Evolutionary conservation across 129 eudicot species (phyloP).

Genomic region (Lactuca sativa): DNA sequence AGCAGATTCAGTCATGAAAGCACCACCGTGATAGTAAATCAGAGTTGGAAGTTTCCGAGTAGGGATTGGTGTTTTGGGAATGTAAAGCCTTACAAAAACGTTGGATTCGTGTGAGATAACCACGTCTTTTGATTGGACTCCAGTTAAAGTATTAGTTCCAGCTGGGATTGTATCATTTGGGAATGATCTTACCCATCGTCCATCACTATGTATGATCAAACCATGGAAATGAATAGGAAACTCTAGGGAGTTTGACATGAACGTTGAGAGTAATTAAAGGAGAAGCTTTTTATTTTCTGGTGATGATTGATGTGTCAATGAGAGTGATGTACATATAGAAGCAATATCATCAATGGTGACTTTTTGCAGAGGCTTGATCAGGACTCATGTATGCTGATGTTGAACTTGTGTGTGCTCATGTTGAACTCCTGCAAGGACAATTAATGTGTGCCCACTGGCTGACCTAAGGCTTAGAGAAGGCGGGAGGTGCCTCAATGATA

Average conservation of each 20-base stretch:
- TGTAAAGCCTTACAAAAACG: neutral
- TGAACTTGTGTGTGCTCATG: too few relatives aligned
- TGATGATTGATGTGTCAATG: too few relatives aligned
- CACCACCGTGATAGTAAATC: slow-evolving; percentile 52
- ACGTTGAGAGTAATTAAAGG: neutral
- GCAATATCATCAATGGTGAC: too few relatives aligned
- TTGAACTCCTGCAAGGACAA: too few relatives aligned
- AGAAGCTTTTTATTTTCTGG: neutral
- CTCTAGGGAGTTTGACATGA: neutral
- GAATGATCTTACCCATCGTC: neutral
- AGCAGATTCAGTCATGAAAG: slow-evolving; percentile 28
- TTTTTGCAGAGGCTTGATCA: too few relatives aligned
- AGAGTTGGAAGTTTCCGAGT: slow-evolving; percentile 26
- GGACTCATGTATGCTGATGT: too few relatives aligned
- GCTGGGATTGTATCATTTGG: neutral
- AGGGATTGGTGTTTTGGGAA: neutral
- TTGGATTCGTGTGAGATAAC: neutral
- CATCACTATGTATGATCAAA: neutral
- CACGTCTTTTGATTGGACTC: neutral
- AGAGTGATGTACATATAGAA: too few relatives aligned
- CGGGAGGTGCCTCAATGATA: too few relatives aligned
- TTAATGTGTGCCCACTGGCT: too few relatives aligned
- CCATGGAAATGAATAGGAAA: neutral
- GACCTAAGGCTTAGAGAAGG: too few relatives aligned
- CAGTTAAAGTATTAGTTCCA: neutral